Evolutionary conservation across 2,329 filamentous ascomycete genomes (phyloP), one percentile per base, ranked within the genome.

Genomic region (Leptographium flavum): DNA sequence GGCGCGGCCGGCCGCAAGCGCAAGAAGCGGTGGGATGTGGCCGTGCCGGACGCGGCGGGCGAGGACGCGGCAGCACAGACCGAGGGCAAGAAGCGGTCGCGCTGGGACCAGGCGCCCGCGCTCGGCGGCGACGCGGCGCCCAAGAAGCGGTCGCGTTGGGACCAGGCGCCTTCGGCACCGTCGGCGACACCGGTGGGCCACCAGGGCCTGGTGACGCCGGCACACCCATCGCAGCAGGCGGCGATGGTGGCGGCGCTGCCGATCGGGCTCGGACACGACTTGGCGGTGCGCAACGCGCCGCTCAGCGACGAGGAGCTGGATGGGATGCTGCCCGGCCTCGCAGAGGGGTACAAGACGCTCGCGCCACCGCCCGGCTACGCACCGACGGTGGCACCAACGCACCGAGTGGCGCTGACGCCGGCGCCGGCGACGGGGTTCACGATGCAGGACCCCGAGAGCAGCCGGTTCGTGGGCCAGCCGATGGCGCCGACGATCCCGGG

Each of bases 281-380:
- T 92, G 43, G 79, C 83, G 36, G 76, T 70, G 45, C 83, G 88
- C 50, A 92, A 90, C 61, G 79, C 82, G 48, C 73, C 86, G 6
- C 69, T 94, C 36, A 92, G 88, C 36, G 92, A 98, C 55, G 92
- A 98, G 61, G 88, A 96, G 60, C 79, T 98, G 41, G 85, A 98
- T 57, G 70, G 82, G 59, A 84, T 98, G 70, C 76, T 98, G 7
- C 92, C 92, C 1, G 80, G 81, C 2, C 86, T 93, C 57, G 77
- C 77, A 0, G 85, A 96, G 56, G 92, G 92, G 35, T 98, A 94
- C 70, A 88, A 94, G 63, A 78, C 94, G 52, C 73, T 96, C 10
- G 82, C 87, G 22, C 86, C 88, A 15, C 92, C 92, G 28, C 84
- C 88, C 5, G 92, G 92, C 30, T 98, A 96, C 59, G 87, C 85